phyloP scores from a whole-genome alignment of 192 early-diverging fungal species.

The Rhizophagus prolifer region DNA sequence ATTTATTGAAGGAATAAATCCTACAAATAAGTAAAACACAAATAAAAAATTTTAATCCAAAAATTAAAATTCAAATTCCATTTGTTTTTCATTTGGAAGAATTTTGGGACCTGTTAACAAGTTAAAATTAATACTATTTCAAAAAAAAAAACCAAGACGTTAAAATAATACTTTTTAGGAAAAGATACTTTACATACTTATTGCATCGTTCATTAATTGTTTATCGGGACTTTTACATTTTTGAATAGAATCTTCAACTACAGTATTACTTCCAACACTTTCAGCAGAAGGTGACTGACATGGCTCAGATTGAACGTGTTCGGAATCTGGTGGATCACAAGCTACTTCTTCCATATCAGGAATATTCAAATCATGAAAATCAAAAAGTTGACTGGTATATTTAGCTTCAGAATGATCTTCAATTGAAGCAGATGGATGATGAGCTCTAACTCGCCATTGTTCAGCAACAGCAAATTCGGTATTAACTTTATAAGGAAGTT shows the following conservation, averaged over 20 bases:
- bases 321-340: not conserved
- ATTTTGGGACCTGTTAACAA: not conserved
- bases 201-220: not conserved
- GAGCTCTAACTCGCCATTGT: not conserved
- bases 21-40: not conserved
- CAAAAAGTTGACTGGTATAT: slow-evolving; percentile 9
- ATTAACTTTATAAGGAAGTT: slow-evolving; percentile 16
- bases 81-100: not conserved
- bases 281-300: not conserved
- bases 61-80: not conserved
- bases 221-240: not conserved
- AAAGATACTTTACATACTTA: not conserved
- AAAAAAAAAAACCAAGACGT: not conserved
- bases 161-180: not conserved
- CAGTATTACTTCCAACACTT: not conserved
- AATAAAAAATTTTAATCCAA: not conserved
- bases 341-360: not conserved
- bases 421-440: not conserved
- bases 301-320: not conserved
- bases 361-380: not conserved
- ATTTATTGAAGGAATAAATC: too few relatives aligned
- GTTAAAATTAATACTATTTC: not conserved
- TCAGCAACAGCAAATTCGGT: slow-evolving; percentile 8
- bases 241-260: not conserved
- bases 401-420: not conserved